Conservation (phyloP, 179 eudicot genomes). For the Vitellaria paradoxa region DNA sequence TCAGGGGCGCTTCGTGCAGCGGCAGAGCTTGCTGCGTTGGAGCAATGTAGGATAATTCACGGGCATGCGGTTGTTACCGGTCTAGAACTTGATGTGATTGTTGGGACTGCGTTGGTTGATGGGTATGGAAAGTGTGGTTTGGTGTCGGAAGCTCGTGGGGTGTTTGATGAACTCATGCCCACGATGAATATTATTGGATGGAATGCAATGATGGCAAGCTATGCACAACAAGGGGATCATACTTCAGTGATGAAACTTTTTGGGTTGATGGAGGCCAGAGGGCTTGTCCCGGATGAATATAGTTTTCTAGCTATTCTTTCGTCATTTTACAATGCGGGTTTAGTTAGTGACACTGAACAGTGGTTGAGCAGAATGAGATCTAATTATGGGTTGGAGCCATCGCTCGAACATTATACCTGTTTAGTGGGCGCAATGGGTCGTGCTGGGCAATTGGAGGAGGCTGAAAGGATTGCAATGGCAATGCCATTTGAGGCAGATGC, state of each 20-base stretch:
- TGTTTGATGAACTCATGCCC: not conserved
- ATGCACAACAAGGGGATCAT: constrained; percentile 5
- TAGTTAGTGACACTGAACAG: not conserved
- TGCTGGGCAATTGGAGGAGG: not conserved
- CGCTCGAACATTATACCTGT: not conserved
- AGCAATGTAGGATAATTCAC: constrained; percentile 62
- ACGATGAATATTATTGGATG: not conserved
- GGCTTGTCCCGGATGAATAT: not conserved
- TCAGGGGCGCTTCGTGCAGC: constrained; percentile 55
- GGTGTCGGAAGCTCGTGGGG: not conserved
- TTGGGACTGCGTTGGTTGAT: constrained; percentile 48
- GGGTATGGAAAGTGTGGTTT: constrained; percentile 4
- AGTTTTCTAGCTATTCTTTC: not conserved
- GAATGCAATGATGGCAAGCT: not conserved
- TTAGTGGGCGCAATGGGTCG: not conserved
- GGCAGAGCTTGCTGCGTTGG: constrained; percentile 47
- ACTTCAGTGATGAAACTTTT: not conserved
- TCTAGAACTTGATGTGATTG: constrained; percentile 33
- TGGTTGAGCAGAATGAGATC: not conserved
- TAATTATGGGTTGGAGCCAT: not conserved
- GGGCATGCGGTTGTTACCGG: constrained; percentile 51
- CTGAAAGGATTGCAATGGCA: constrained; percentile 3
- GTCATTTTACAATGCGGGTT: not conserved
- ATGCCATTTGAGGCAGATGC: not conserved
- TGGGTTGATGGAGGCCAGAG: not conserved